Evolutionary conservation across 306 rosid species (phyloP).

Genomic region (Urtica urens): DNA sequence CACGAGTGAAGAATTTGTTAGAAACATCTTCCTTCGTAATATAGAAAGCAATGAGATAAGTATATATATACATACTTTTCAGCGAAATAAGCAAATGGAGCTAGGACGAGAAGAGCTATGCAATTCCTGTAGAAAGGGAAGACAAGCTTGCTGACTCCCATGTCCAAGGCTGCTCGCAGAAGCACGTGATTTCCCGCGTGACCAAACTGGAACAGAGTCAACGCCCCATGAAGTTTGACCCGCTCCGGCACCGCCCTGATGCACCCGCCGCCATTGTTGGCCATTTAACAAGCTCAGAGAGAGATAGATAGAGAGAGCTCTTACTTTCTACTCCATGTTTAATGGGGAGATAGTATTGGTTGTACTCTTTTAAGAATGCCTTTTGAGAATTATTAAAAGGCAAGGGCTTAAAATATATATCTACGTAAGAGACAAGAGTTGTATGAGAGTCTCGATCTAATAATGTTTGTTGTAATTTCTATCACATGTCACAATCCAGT

Average conservation of each 20-base stretch:
- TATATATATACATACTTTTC: conserved; percentile 42
- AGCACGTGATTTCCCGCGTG: conserved; percentile 48
- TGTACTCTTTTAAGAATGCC: background rate
- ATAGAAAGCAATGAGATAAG: background rate
- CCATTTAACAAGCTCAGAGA: background rate
- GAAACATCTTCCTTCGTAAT: background rate
- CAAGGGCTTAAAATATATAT: background rate
- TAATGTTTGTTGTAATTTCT: too few species aligned
- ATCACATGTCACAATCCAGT: too few species aligned
- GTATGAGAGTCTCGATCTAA: too few species aligned
- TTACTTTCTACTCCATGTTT: too few species aligned
- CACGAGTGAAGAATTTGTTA: background rate
- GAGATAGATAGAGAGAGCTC: too few species aligned
- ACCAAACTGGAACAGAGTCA: conserved; percentile 33
- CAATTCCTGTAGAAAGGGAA: conserved; percentile 51
- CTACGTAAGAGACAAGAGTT: too few species aligned
- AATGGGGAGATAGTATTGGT: background rate
- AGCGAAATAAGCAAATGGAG: conserved; percentile 38
- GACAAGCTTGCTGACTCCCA: conserved; percentile 48
- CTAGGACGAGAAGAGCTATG: conserved; percentile 32
- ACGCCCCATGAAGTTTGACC: conserved; percentile 39
- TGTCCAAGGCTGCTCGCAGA: conserved; percentile 39
- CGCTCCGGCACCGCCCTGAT: conserved; percentile 22
- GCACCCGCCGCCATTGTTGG: background rate
- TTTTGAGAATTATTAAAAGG: background rate